Evolutionary conservation across 208 protist species (phyloP).

Genomic region (Porcisia hertigi): DNA sequence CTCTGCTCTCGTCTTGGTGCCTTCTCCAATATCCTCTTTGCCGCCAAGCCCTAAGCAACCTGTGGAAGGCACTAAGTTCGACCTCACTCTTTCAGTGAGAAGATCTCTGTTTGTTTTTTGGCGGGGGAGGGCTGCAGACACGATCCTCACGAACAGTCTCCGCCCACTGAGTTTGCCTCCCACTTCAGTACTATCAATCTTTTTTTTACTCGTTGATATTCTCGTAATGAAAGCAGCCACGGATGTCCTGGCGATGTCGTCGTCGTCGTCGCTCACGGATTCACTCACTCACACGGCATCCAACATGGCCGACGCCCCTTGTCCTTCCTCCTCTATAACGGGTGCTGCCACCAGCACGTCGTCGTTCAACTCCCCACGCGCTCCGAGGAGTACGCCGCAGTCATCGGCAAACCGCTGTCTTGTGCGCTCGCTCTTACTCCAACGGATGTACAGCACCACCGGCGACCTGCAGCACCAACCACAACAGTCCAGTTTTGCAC

Average conservation of each 20-base stretch:
- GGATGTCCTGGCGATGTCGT: not conserved
- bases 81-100: not conserved
- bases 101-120: not conserved
- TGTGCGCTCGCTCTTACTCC: conserved; percentile 17
- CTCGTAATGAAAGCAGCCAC: not conserved
- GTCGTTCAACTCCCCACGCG: conserved; percentile 7
- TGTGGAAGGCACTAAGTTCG: not conserved
- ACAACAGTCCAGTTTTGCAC: not conserved
- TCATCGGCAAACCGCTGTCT: conserved; percentile 13
- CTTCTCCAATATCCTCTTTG: not conserved
- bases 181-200: not conserved
- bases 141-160: not conserved
- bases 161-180: not conserved
- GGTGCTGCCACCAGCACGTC: not conserved
- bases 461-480: not conserved
- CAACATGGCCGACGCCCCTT: not conserved
- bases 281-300: not conserved
- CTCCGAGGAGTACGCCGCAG: conserved; percentile 10
- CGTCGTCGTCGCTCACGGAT: not conserved
- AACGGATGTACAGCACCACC: not conserved
- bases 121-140: not conserved
- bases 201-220: not conserved
- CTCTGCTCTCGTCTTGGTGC: not conserved
- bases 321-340: not conserved
- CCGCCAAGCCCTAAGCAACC: not conserved